Conservation (phyloP, 345 rosid species). For the Eutrema japonicum region DNA sequence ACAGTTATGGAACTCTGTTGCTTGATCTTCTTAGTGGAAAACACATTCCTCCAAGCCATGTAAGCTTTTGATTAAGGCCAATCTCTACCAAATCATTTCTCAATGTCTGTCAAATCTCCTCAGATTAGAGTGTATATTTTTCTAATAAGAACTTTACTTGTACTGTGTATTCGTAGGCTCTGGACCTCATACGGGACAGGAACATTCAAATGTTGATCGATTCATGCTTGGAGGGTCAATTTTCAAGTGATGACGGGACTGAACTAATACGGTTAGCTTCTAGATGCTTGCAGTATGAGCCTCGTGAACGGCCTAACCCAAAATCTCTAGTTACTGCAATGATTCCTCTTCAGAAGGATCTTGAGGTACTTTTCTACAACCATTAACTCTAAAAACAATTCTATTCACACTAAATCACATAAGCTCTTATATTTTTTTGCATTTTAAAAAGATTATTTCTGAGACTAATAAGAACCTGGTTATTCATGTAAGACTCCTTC, state of each 20-base stretch:
- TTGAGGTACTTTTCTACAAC: slow-evolving; percentile 57
- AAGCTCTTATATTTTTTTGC: slow-evolving; percentile 9
- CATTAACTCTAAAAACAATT: not conserved
- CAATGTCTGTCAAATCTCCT: not conserved
- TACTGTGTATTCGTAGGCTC: slow-evolving; percentile 60
- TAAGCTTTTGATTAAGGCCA: slow-evolving; percentile 47
- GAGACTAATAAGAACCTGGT: slow-evolving; percentile 31
- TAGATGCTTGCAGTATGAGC: slow-evolving; percentile 91
- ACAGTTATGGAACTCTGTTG: slow-evolving; percentile 93
- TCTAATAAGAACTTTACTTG: not conserved
- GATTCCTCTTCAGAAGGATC: slow-evolving; percentile 85
- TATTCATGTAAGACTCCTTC: slow-evolving; percentile 73
- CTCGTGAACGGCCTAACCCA: slow-evolving; percentile 87
- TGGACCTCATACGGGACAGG: slow-evolving; percentile 90
- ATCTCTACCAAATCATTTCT: not conserved
- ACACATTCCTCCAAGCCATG: slow-evolving; percentile 95
- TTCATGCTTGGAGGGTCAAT: slow-evolving; percentile 94
- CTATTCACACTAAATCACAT: not conserved
- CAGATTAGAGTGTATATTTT: not conserved
- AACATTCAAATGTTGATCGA: slow-evolving; percentile 86
- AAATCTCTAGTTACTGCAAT: slow-evolving; percentile 76
- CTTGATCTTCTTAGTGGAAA: slow-evolving; percentile 98
- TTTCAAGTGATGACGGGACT: slow-evolving; percentile 79
- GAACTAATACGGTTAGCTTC: slow-evolving; percentile 93
- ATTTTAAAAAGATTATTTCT: not conserved